Base-by-base conservation (phyloP, 331 rosid genomes). In the Stylosanthes scabra region DNA sequence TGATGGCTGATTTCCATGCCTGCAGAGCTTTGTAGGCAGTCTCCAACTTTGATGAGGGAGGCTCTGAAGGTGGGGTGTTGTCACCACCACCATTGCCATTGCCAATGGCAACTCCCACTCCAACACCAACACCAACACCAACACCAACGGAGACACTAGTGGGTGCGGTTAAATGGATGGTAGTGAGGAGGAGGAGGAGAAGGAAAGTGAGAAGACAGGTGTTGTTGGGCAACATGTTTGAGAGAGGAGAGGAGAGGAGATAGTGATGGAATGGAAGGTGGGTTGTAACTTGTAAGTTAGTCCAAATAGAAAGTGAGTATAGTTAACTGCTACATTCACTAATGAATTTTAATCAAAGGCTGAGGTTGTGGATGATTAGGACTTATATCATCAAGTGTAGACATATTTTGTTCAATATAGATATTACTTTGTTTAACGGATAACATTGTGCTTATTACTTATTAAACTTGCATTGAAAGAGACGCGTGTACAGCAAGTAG, bases 1-100 rank as follows among this genome's bases (percentile, higher is more conserved):
- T 78, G 41, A 95, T 91, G 37, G 97, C 87, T 1, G 97, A 85
- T 87, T 92, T 95, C 99, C 97, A 95, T 7, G 93, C 87, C 65
- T 92, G 99, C 3, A 95, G 93, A 28, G 90, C 93, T 39, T 78
- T 62, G 88, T 84, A 92, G 45, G 99, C 97, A 83, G 61, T 52
- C 44, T 70, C 69, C 31, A 70, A 85, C 13, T 66, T 87, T 51
- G 92, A 44, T 29, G 64, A 47, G 0, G 91, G 59, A 51, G 88
- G 58, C 45, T 79, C 91, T 20, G 89, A 62, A 16, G 87, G 76
- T 0, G 88, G 80, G n/a, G n/a, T n/a, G n/a, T n/a, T n/a, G n/a
- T n/a, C n/a, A n/a, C n/a, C n/a, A n/a, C n/a, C n/a, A n/a, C 82
- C 83, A n/a, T n/a, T n/a, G n/a, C 88, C 89, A 27, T 9, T 42